A percentile compares a stretch with the other conserved stretches of the same genome.
Evolutionary conservation across 768 basidiomycete species (phyloP).

Genomic region (Termitomyces sp.): DNA sequence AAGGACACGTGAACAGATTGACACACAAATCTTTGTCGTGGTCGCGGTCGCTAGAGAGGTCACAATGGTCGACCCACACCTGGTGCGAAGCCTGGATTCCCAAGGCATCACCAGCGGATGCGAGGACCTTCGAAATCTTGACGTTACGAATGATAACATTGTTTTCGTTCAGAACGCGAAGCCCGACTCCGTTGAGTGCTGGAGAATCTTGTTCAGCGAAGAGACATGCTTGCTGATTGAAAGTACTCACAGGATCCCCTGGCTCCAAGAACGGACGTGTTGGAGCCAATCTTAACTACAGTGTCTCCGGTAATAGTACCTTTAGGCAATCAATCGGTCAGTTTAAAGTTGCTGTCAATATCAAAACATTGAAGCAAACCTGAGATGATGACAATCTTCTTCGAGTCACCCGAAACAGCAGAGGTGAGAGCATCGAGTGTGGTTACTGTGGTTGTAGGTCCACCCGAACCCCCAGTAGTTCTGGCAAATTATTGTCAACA

Average conservation of each 20-base stretch:
- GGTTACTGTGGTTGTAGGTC: slow-evolving; percentile 37
- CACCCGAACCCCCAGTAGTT: slow-evolving; percentile 40
- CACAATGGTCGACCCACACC: slow-evolving; percentile 43
- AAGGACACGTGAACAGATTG: background rate
- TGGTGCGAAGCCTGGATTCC: slow-evolving; percentile 34
- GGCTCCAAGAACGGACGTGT: slow-evolving; percentile 38
- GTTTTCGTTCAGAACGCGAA: slow-evolving; percentile 34
- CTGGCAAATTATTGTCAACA: slow-evolving; percentile 17
- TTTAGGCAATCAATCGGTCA: slow-evolving; percentile 6
- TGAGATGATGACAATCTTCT: slow-evolving; percentile 40
- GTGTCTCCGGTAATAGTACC: slow-evolving; percentile 39
- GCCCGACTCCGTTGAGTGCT: slow-evolving; percentile 41
- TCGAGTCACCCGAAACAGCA: slow-evolving; percentile 35
- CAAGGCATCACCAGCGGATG: slow-evolving; percentile 39
- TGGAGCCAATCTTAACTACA: slow-evolving; percentile 37
- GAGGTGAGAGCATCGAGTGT: slow-evolving; percentile 34
- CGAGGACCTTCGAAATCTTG: slow-evolving; percentile 44
- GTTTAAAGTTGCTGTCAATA: background rate
- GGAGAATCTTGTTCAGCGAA: background rate
- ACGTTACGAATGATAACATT: slow-evolving; percentile 48
- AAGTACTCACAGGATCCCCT: slow-evolving; percentile 30
- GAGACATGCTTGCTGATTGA: background rate
- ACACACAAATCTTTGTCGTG: slow-evolving; percentile 31
- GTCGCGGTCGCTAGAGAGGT: slow-evolving; percentile 39
- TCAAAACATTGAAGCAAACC: slow-evolving; percentile 16